A percentile compares a stretch with the other conserved stretches of the same genome.
Conservation (phyloP, 257 asterid genomes). For the Mitragyna speciosa region DNA sequence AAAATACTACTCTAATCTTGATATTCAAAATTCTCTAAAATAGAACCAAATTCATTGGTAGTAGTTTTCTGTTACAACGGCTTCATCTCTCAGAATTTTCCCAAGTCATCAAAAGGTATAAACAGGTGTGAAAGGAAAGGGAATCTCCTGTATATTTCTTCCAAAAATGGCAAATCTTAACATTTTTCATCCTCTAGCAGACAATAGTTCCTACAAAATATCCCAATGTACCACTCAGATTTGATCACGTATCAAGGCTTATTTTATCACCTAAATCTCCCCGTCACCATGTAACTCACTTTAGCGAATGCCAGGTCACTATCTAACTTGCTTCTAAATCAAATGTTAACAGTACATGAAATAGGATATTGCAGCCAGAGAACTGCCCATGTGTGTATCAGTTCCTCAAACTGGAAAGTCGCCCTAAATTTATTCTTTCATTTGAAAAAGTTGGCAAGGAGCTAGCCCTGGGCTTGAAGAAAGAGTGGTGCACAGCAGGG, state of each 20-base stretch:
- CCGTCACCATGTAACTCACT: not conserved
- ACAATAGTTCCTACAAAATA: not conserved
- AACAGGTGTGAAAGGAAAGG: not conserved
- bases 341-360: not conserved
- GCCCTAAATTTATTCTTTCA: too few relatives aligned
- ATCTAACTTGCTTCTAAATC: not conserved
- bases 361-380: not conserved
- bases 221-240: not conserved
- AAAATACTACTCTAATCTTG: not conserved
- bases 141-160: not conserved
- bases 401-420: not conserved
- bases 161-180: not conserved
- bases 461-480: too few relatives aligned
- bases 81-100: not conserved
- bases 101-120: not conserved
- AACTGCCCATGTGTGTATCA: not conserved
- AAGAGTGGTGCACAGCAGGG: too few relatives aligned
- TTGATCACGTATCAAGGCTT: not conserved
- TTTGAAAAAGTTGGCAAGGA: too few relatives aligned
- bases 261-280: not conserved
- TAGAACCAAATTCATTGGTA: not conserved
- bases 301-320: not conserved
- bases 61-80: not conserved
- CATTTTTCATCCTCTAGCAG: not conserved
- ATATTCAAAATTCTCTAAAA: not conserved